These are phyloP conservation scores for Collybia nuda DNA, from an alignment of 768 basidiomycete genomes.

Conservation along the genomic window DNA sequence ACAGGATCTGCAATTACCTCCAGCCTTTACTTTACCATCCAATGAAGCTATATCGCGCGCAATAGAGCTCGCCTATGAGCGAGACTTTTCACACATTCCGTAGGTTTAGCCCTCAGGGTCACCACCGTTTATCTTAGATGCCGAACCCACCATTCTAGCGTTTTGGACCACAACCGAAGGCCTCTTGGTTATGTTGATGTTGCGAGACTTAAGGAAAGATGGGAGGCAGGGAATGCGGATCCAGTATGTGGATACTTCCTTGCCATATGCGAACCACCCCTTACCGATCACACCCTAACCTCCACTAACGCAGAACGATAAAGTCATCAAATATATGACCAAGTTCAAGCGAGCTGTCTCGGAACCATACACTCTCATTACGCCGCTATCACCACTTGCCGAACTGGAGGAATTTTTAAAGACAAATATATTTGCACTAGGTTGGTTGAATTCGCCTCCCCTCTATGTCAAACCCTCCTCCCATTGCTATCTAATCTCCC, in stretches of 20 bases:
- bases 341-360: conserved; percentile 67
- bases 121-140: background rate
- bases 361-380: conserved; percentile 76
- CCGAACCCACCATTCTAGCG: conserved; percentile 39
- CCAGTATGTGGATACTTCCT: conserved; percentile 49
- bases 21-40: conserved; percentile 79
- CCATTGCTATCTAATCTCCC: background rate
- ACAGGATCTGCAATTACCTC: conserved; percentile 82
- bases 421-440: conserved; percentile 73
- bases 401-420: conserved; percentile 82
- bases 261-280: no score
- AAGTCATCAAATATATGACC: conserved; percentile 67
- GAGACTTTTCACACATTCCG: conserved; percentile 95
- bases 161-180: conserved; percentile 68
- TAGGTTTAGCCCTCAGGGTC: conserved; percentile 26
- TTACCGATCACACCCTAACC: no score
- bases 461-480: background rate
- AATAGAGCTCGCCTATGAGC: conserved; percentile 87
- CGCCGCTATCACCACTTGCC: conserved; percentile 73
- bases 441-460: conserved; percentile 34
- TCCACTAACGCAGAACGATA: conserved; percentile 53
- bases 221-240: conserved; percentile 71
- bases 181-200: conserved; percentile 88
- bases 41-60: conserved; percentile 73
- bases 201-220: conserved; percentile 68